Evolutionary conservation across 2,329 filamentous ascomycete genomes (phyloP).

Genomic region (Venturia oleaginea): DNA sequence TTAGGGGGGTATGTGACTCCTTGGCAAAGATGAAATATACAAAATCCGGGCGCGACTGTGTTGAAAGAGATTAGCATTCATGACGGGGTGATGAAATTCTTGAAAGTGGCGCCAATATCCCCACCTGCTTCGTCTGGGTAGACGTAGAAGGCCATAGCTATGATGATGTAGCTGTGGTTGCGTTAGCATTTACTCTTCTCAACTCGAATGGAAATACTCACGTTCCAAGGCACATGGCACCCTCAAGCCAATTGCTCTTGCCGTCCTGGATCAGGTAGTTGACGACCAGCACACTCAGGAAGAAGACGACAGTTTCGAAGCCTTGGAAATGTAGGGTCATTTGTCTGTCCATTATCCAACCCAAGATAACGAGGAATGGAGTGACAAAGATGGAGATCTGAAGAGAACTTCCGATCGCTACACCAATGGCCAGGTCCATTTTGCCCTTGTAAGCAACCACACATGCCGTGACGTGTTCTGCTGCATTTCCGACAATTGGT

Average conservation of each 20-base stretch:
- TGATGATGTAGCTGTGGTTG: slow-evolving; percentile 43
- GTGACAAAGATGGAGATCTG: slow-evolving; percentile 51
- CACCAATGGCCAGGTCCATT: slow-evolving; percentile 48
- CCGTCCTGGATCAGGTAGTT: slow-evolving; percentile 83
- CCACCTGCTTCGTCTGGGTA: slow-evolving; percentile 40
- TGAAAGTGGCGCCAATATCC: not conserved
- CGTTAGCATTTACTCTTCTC: slow-evolving; percentile 13
- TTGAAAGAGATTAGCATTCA: not conserved
- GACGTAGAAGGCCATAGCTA: slow-evolving; percentile 51
- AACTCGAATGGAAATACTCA: slow-evolving; percentile 19
- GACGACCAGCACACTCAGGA: slow-evolving; percentile 75
- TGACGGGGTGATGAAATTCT: not conserved
- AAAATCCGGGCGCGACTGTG: not conserved
- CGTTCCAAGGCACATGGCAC: slow-evolving; percentile 49
- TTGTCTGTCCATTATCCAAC: slow-evolving; percentile 43
- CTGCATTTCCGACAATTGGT: slow-evolving; percentile 49
- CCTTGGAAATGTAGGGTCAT: slow-evolving; percentile 73
- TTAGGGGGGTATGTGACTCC: not conserved
- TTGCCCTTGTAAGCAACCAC: slow-evolving; percentile 48
- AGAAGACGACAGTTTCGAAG: slow-evolving; percentile 82
- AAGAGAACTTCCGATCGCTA: slow-evolving; percentile 45
- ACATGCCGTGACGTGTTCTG: slow-evolving; percentile 47
- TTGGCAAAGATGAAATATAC: slow-evolving; percentile 6
- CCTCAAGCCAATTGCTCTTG: slow-evolving; percentile 79
- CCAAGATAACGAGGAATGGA: slow-evolving; percentile 47